Percentiles rank a stretch among this genome's conserved stretches.
Evolutionary conservation across 805 yeast species (phyloP).

Genomic region (Hermanozyma aechmeae): DNA sequence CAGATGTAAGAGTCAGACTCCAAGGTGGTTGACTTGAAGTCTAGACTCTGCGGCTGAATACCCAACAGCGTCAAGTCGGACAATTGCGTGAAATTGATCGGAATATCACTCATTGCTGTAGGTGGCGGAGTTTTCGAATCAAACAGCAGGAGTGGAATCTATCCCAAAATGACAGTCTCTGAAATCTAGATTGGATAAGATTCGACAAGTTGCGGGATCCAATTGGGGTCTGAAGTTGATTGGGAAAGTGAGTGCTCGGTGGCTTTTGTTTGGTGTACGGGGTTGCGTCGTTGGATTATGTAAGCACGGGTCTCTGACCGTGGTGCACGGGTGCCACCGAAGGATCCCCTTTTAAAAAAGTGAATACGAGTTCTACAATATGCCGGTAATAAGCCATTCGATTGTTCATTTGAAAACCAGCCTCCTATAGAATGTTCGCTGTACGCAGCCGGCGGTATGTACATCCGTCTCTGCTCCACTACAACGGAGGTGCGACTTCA

Average conservation of each 20-base stretch:
- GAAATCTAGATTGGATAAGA: too few species aligned
- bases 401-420: too few species aligned
- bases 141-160: constrained; percentile 1
- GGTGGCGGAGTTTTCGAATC: not conserved
- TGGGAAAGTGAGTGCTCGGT: not conserved
- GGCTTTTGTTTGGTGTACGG: constrained; percentile 5
- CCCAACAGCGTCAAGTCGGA: constrained; percentile 82
- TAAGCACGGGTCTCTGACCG: too few species aligned
- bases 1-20: constrained; percentile 90
- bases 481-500: constrained; percentile 31
- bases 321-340: too few species aligned
- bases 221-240: not conserved
- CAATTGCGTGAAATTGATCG: constrained; percentile 94
- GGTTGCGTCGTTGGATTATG: constrained; percentile 8
- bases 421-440: too few species aligned
- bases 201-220: too few species aligned
- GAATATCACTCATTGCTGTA: constrained; percentile 48
- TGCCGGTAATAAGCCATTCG: too few species aligned
- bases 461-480: constrained; percentile 2
- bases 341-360: too few species aligned
- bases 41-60: constrained; percentile 74
- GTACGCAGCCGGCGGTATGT: too few species aligned
- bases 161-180: too few species aligned
- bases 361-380: too few species aligned
- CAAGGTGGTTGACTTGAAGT: constrained; percentile 87